Evolutionary conservation across 2,329 filamentous ascomycete species (phyloP), one percentile per base, ranked within the genome.

Genomic region (Pestalotiopsis fici): DNA sequence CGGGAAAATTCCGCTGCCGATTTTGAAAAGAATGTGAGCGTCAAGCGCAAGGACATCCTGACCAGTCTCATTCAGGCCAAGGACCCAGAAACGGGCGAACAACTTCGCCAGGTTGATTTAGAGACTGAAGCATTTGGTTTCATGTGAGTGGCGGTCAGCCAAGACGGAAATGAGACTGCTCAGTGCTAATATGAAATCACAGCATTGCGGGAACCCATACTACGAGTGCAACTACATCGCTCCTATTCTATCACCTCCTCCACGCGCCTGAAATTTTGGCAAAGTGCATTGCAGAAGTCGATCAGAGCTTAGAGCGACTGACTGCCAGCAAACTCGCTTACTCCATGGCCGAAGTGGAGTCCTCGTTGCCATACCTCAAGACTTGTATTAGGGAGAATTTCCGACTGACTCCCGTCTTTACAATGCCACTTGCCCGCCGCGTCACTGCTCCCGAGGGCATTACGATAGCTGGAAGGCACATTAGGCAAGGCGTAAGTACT

Each of bases 101-200:
- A 63, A 1, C 37, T 63, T 0, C 35, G 35, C 60, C 60, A 63
- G 39, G 21, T 47, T 12, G 35, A 63, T 27, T 21, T 63, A 9
- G 60, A 63, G 27, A 63, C 35, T 5, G 60, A 63, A 50, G 60
- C 60, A 25, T 63, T 63, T 15, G 60, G 60, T 7, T 63, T 63
- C 39, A 63, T 63, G 60, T 63, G 18, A 50, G 60, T 62, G 11
- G 13, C 23, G 4, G 0, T 39, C 12, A 60, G 23, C 3, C n/a
- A 25, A 56, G 25, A 18, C 25, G 15, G 13, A 1, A 25, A 25
- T 25, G 21, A 25, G 18, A n/a, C 18, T n/a, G n/a, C 31, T 37
- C 18, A 15, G 39, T 13, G 37, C 35, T 62, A 47, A 62, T 35
- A 47, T 54, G 35, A 23, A 2, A 4, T 12, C 6, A 50, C 60